A percentile compares a stretch with the other conserved stretches of the same genome.
phyloP scores from a whole-genome alignment of 208 protist genomes.

The Leptomonas pyrrhocoris region DNA sequence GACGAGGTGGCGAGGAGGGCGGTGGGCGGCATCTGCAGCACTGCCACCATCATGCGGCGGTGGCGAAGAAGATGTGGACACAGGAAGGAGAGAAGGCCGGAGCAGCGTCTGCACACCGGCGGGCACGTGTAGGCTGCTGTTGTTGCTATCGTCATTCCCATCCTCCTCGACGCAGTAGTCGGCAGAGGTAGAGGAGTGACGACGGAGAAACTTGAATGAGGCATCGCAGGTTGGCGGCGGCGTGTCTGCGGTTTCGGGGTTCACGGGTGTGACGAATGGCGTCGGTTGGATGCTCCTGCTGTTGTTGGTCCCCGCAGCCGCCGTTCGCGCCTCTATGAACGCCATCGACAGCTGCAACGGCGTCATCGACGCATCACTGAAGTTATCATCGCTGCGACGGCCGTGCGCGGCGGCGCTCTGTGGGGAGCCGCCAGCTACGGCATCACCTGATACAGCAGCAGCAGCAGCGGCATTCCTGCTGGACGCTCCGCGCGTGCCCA shows the following conservation, averaged over 20 bases:
- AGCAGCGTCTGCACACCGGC: neutral
- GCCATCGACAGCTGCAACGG: too few relatives aligned
- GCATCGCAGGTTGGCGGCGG: slow-evolving; percentile 4
- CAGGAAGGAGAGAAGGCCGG: neutral
- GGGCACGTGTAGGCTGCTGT: neutral
- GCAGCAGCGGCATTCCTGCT: too few relatives aligned
- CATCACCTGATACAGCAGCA: too few relatives aligned
- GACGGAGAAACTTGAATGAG: slow-evolving; percentile 2
- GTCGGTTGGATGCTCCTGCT: neutral
- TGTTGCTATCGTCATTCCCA: too few relatives aligned
- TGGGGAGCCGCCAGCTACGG: too few relatives aligned
- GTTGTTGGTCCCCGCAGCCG: neutral
- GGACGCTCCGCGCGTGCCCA: too few relatives aligned
- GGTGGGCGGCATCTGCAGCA: neutral
- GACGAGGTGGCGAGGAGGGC: neutral
- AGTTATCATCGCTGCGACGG: too few relatives aligned
- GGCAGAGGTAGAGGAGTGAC: slow-evolving; percentile 3
- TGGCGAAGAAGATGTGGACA: neutral
- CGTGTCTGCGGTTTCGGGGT: neutral
- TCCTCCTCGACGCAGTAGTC: neutral
- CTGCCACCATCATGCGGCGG: neutral
- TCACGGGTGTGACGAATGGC: too few relatives aligned
- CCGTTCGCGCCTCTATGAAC: too few relatives aligned
- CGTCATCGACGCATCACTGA: too few relatives aligned
- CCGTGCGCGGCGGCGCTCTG: too few relatives aligned